Evolutionary conservation across 441 rosid species (phyloP), one percentile per base, ranked within the genome.

Genomic region (Gossypium schwendimanii): DNA sequence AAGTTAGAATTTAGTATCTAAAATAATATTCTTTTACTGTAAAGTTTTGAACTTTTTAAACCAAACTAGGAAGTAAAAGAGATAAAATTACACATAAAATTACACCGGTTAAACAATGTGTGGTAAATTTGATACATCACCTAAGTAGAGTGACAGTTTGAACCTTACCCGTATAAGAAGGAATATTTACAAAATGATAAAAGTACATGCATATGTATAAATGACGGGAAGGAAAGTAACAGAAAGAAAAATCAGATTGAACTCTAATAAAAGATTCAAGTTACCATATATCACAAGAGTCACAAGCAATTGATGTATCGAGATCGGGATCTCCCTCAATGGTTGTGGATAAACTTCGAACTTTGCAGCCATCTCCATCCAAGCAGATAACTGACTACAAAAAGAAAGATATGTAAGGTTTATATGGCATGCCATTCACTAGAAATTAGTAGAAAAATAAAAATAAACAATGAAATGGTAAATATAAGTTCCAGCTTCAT

Each of bases 261-360:
- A 71, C 41, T 23, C 67, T 33, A 45, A 53, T 49, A 55, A 54
- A 76, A 65, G 31, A 45, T 44, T 50, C 71, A 26, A 65, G 52
- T 54, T 89, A 95, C 99, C 99, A 95, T 75, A 81, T 75, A 71
- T 95, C 99, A 84, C 99, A 95, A 49, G 96, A 90, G 85, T 95
- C 99, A 70, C 99, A 95, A 68, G 99, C 99, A 85, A 93, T 95
- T 71, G 99, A 95, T 70, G 99, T 95, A 83, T 95, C 98, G 21
- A 90, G 88, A 86, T 71, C 77, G 45, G 90, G 83, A 79, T 83
- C 92, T 69, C 84, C 93, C 71, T 84, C 92, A 73, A 87, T 70
- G 75, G 57, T 73, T 58, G 73, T 70, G 41, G 87, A 80, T 76
- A 82, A 87, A 77, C 83, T 80, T 75, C 94, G 89, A 76, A 95